Evolutionary conservation across 768 basidiomycete genomes (phyloP).

Genomic region (Ramaria sp.): DNA sequence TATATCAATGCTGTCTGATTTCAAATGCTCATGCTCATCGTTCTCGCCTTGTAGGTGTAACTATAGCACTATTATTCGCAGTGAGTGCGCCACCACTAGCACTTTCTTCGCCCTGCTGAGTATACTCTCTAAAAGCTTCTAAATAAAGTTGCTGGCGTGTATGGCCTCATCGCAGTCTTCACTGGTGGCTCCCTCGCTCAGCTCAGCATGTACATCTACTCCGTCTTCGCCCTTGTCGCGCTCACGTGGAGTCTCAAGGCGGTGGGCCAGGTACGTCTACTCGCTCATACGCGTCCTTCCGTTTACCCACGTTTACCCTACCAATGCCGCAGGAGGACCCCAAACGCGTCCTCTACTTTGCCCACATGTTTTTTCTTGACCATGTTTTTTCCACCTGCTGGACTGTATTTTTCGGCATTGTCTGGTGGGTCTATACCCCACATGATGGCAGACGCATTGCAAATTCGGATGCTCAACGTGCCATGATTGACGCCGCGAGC

Average conservation of each 20-base stretch:
- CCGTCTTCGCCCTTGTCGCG: slow-evolving; percentile 67
- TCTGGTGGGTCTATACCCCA: slow-evolving; percentile 86
- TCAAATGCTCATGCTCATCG: not conserved
- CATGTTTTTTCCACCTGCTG: slow-evolving; percentile 83
- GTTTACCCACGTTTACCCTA: slow-evolving; percentile 2
- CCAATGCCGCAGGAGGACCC: slow-evolving; percentile 67
- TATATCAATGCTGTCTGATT: too few species aligned
- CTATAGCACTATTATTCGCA: slow-evolving; percentile 79
- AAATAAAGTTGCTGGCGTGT: slow-evolving; percentile 97
- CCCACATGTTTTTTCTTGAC: slow-evolving; percentile 87
- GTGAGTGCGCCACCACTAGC: slow-evolving; percentile 34
- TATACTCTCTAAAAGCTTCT: slow-evolving; percentile 40
- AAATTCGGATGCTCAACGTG: slow-evolving; percentile 84
- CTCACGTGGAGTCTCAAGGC: slow-evolving; percentile 81
- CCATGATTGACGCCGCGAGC: slow-evolving; percentile 58
- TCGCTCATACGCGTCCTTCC: slow-evolving; percentile 4
- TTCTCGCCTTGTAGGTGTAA: slow-evolving; percentile 41
- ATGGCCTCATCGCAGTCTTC: slow-evolving; percentile 86
- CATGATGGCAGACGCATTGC: slow-evolving; percentile 78
- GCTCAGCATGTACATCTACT: slow-evolving; percentile 89
- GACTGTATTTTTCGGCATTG: slow-evolving; percentile 84
- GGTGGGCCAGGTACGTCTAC: slow-evolving; percentile 63
- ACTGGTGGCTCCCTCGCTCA: slow-evolving; percentile 92
- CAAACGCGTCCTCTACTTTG: slow-evolving; percentile 74
- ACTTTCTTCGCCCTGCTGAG: not conserved